A percentile compares a stretch with the other conserved stretches of the same genome.
Evolutionary conservation across 164 flowering plant species (phyloP).

Genomic region (Pachysandra terminalis): DNA sequence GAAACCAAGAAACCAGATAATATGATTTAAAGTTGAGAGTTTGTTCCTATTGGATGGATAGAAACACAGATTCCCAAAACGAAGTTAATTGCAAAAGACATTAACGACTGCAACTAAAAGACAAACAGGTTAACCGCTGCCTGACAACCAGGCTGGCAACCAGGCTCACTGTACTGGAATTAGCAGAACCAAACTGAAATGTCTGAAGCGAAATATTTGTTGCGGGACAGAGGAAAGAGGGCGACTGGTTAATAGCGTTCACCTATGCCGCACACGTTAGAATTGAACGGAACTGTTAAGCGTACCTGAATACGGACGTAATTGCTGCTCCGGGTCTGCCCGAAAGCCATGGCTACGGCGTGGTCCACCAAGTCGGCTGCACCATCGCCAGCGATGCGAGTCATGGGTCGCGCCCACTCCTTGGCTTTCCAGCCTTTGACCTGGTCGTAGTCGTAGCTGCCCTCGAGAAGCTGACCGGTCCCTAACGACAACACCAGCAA

Average conservation of each 20-base stretch:
- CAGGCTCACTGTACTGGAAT: neutral
- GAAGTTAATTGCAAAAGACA: neutral
- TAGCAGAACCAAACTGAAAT: too few relatives aligned
- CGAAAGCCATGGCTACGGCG: conserved; percentile 86
- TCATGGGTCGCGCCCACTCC: conserved; percentile 83
- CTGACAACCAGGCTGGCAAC: neutral
- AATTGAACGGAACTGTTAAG: neutral
- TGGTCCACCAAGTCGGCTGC: conserved; percentile 88
- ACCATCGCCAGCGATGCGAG: conserved; percentile 73
- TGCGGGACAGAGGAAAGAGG: too few relatives aligned
- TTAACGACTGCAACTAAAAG: neutral
- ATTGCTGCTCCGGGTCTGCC: conserved; percentile 59
- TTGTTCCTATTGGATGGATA: neutral
- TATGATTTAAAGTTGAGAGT: too few relatives aligned
- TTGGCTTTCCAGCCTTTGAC: conserved; percentile 70
- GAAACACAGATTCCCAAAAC: too few relatives aligned
- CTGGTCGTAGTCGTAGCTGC: conserved; percentile 48
- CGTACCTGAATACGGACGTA: conserved; percentile 87
- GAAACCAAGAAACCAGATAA: too few relatives aligned
- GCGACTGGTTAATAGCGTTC: too few relatives aligned
- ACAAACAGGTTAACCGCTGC: neutral
- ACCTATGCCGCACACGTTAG: too few relatives aligned
- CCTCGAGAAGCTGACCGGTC: conserved; percentile 65
- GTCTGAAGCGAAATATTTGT: too few relatives aligned
- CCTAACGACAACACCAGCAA: conserved; percentile 78